Percentiles rank a stretch among this genome's conserved stretches.
Evolutionary conservation across 805 yeast genomes (phyloP).

Genomic region (Cyberlindnera subsufficiens): DNA sequence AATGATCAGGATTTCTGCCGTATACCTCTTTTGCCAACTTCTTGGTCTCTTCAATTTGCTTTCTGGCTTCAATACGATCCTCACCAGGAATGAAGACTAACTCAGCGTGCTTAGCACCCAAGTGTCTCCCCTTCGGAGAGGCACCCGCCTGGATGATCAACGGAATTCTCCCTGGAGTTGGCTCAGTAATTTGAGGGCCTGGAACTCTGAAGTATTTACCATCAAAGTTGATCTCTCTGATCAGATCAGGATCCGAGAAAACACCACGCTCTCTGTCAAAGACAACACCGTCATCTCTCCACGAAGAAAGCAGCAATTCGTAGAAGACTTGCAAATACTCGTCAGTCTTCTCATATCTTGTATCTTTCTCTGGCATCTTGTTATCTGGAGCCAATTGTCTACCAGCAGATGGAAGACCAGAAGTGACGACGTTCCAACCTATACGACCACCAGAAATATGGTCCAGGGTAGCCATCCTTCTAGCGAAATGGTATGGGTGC

Average conservation of each 20-base stretch:
- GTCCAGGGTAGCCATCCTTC: slow-evolving; percentile 40
- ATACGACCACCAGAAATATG: slow-evolving; percentile 39
- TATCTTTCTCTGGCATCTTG: slow-evolving; percentile 33
- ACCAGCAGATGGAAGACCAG: slow-evolving; percentile 38
- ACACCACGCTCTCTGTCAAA: slow-evolving; percentile 24
- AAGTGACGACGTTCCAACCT: slow-evolving; percentile 44
- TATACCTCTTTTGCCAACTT: slow-evolving; percentile 29
- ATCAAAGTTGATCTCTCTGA: slow-evolving; percentile 35
- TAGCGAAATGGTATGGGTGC: slow-evolving; percentile 38
- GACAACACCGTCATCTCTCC: slow-evolving; percentile 37
- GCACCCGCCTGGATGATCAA: slow-evolving; percentile 41
- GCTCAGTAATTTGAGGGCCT: slow-evolving; percentile 38
- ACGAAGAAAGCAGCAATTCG: slow-evolving; percentile 35
- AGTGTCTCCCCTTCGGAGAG: slow-evolving; percentile 34
- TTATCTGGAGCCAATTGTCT: slow-evolving; percentile 34
- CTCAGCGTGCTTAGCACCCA: slow-evolving; percentile 42
- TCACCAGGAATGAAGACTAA: slow-evolving; percentile 31
- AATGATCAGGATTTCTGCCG: slow-evolving; percentile 32
- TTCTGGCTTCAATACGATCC: slow-evolving; percentile 27
- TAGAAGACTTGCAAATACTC: slow-evolving; percentile 37
- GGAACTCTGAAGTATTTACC: slow-evolving; percentile 33
- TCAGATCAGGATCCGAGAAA: slow-evolving; percentile 33
- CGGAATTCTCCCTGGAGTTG: slow-evolving; percentile 39
- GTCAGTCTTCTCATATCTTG: slow-evolving; percentile 37
- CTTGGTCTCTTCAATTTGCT: slow-evolving; percentile 28